Base-by-base conservation (phyloP, 768 basidiomycete species). In the Wakefieldia striispora region DNA sequence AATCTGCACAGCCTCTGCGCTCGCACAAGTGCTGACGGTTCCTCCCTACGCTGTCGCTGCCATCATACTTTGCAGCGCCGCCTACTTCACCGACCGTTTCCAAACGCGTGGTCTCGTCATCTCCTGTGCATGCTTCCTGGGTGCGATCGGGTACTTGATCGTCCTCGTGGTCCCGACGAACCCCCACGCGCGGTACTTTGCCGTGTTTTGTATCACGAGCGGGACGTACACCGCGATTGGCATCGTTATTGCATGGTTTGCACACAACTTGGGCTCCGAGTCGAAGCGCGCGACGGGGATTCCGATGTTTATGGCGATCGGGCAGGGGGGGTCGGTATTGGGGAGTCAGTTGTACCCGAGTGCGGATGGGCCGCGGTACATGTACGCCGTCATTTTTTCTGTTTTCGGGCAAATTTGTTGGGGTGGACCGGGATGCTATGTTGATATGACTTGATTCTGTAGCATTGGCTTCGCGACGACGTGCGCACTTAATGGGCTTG, bases 181-280 rank as follows among this genome's bases (percentile, higher is more conserved):
- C 60, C 68, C 72, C 13, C 81, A 80, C 31, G 85, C 75, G n/a
- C 75, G 81, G 20, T 91, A 90, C 59, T 91, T 91, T 58, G 84
- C 86, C 11, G 82, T 81, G 11, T 88, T 89, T 67, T 86, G 84
- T 54, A 83, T 91, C 54, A 84, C 83, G 0, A 78, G 81, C 45
- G 87, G 87, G 34, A 90, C 86, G 1, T 91, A 90, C 56, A 84
- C 86, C 0, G 78, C 80, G 1, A 88, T 90, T 54, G 88, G 86
- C 1, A 66, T 88, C 6, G 77, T 80, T 34, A 83, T 90, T 46
- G 84, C 87, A 3, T 90, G 88, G 89, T 88, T 84, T 55, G 79
- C 84, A 4, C 86, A 88, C 58, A 90, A 88, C 57, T 75, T 88
- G 7, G 87, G 86, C 3, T 88, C 87, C 0, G 88, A 90, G 58